Conservation (phyloP, 768 basidiomycete species). For the Paxillus involutus region DNA sequence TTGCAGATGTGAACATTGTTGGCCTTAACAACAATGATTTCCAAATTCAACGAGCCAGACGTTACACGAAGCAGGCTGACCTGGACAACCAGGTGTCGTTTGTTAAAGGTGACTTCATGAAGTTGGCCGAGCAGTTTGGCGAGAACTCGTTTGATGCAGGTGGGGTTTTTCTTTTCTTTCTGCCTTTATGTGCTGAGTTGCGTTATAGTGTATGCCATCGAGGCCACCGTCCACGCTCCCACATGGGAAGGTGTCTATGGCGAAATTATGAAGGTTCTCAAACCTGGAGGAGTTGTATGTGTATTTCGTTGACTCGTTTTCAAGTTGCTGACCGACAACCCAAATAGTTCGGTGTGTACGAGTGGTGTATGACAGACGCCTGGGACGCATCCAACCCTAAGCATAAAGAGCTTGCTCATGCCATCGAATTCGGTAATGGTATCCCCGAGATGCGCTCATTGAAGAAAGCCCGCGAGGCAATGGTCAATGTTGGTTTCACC, state of each 20-base stretch:
- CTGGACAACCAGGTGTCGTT: slow-evolving; percentile 78
- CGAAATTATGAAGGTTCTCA: slow-evolving; percentile 89
- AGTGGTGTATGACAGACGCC: slow-evolving; percentile 97
- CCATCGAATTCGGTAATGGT: slow-evolving; percentile 92
- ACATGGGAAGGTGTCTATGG: slow-evolving; percentile 95
- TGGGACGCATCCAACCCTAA: slow-evolving; percentile 86
- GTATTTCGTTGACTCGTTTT: neutral
- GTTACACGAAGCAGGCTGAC: slow-evolving; percentile 76
- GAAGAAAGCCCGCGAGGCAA: slow-evolving; percentile 65
- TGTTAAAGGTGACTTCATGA: slow-evolving; percentile 96
- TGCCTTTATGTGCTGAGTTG: neutral
- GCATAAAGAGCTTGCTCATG: slow-evolving; percentile 90
- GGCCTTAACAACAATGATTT: slow-evolving; percentile 97
- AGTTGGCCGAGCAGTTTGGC: slow-evolving; percentile 87
- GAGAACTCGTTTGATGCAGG: slow-evolving; percentile 94
- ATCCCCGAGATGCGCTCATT: slow-evolving; percentile 96
- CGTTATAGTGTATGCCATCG: slow-evolving; percentile 85
- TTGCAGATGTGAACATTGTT: slow-evolving; percentile 80
- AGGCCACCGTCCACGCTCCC: slow-evolving; percentile 96
- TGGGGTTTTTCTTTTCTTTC: slow-evolving; percentile 30
- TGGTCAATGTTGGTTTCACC: slow-evolving; percentile 81
- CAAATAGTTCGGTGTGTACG: slow-evolving; percentile 90
- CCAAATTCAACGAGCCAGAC: slow-evolving; percentile 84
- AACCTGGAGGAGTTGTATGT: slow-evolving; percentile 92
- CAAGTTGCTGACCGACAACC: neutral